phyloP scores from a whole-genome alignment of 148 eudicot genomes.

The Silene uniflora region DNA sequence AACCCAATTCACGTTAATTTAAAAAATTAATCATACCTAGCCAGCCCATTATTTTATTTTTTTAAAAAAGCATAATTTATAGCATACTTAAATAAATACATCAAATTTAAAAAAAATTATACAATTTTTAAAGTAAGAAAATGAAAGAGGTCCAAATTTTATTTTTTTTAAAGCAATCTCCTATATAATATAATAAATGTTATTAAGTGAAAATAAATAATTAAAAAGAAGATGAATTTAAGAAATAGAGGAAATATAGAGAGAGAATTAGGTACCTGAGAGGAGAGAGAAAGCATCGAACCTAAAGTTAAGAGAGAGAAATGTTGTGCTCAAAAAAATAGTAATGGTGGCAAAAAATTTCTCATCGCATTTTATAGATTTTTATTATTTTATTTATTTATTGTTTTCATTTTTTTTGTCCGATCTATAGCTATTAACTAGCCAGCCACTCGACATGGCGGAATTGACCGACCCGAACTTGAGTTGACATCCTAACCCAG shows the following conservation, averaged over 20 bases:
- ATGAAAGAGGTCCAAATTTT: too few species aligned
- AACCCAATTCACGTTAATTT: constrained; percentile 11
- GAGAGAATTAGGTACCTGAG: constrained; percentile 31
- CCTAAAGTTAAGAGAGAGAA: constrained; percentile 22
- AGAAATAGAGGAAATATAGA: constrained; percentile 13
- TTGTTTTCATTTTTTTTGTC: constrained; percentile 15
- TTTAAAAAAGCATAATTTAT: not conserved
- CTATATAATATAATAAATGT: too few species aligned
- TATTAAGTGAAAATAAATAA: not conserved
- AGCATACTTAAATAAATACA: not conserved
- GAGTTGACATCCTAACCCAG: too few species aligned
- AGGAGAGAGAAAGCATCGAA: constrained; percentile 35
- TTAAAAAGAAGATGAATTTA: not conserved
- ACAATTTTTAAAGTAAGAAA: too few species aligned
- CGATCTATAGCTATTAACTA: too few species aligned
- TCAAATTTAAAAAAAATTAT: not conserved
- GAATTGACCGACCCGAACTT: too few species aligned
- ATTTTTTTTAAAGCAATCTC: too few species aligned
- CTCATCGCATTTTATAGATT: constrained; percentile 2
- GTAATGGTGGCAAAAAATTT: not conserved
- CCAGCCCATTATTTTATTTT: too few species aligned
- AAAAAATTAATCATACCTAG: not conserved
- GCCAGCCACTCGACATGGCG: too few species aligned
- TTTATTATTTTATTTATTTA: not conserved
- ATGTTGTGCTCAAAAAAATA: constrained; percentile 4